These are phyloP conservation scores for Platismatia glauca DNA, from an alignment of 495 filamentous ascomycete species.

Conservation along the genomic window DNA sequence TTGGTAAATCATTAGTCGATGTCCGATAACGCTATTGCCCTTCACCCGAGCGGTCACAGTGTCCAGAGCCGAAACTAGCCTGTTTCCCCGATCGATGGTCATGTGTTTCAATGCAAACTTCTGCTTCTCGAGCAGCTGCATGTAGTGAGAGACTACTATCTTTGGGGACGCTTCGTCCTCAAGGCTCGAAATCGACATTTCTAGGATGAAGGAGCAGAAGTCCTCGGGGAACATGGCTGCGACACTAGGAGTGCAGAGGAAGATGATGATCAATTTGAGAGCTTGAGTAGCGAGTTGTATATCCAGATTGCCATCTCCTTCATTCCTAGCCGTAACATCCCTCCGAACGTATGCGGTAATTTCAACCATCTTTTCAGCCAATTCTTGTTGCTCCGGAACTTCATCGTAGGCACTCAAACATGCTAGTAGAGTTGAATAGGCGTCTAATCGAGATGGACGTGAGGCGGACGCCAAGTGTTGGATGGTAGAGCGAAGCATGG, in stretches of 20 bases:
- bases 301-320: conserved; percentile 43
- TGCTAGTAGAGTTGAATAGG: conserved; percentile 71
- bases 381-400: conserved; percentile 57
- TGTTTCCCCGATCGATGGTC: conserved; percentile 55
- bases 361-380: conserved; percentile 64
- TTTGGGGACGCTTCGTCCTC: conserved; percentile 60
- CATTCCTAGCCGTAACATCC: conserved; percentile 53
- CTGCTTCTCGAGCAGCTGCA: conserved; percentile 68
- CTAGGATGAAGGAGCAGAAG: conserved; percentile 69
- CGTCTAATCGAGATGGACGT: conserved; percentile 64
- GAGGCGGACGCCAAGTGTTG: conserved; percentile 67
- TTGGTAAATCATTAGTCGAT: conserved; percentile 66
- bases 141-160: conserved; percentile 62
- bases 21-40: conserved; percentile 66
- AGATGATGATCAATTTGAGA: conserved; percentile 60
- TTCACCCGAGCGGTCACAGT: conserved; percentile 62
- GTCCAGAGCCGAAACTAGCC: conserved; percentile 58
- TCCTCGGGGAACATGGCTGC: conserved; percentile 59
- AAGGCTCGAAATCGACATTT: conserved; percentile 63
- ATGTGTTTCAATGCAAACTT: conserved; percentile 67
- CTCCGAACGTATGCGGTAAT: conserved; percentile 71
- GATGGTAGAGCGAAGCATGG: conserved; percentile 76
- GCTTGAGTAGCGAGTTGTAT: conserved; percentile 63
- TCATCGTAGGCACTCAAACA: conserved; percentile 70
- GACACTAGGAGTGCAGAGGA: conserved; percentile 60